These are phyloP conservation scores for Thielaviopsis euricoi DNA, from an alignment of 2,329 filamentous ascomycete species.

Conservation along the genomic window DNA sequence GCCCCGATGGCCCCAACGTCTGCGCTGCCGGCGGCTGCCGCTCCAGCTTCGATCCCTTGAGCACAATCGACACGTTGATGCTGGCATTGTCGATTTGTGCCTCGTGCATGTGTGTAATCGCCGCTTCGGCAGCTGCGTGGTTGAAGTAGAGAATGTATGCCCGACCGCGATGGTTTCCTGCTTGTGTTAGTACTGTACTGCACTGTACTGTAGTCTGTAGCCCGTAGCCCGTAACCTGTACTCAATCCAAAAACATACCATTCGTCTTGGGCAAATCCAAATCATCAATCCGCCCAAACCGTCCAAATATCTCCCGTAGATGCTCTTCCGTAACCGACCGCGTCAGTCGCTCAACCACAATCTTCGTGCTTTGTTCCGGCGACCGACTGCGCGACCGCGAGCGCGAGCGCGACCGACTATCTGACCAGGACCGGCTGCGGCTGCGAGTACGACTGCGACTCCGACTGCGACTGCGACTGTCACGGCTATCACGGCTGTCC, in stretches of 20 bases:
- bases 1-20: conserved; percentile 11
- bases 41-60: conserved; percentile 1
- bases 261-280: conserved; percentile 82
- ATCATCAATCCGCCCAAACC: conserved; percentile 72
- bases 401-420: conserved; percentile 16
- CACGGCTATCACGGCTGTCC: too few relatives aligned
- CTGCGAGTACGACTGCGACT: background rate
- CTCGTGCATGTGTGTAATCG: conserved; percentile 95
- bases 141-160: conserved; percentile 78
- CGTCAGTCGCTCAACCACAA: conserved; percentile 89
- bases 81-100: conserved; percentile 74
- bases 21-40: conserved; percentile 51
- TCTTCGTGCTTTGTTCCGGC: conserved; percentile 31
- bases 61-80: conserved; percentile 74
- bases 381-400: conserved; percentile 18
- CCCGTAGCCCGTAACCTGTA: too few relatives aligned
- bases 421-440: conserved; percentile 9
- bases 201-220: too few relatives aligned
- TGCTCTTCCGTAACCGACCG: conserved; percentile 88
- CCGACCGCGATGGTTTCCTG: conserved; percentile 50
- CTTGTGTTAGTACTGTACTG: too few relatives aligned
- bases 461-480: conserved; percentile 4
- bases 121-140: conserved; percentile 65
- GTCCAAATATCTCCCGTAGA: conserved; percentile 78
- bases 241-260: conserved; percentile 36